Conservation (phyloP, 2,329 filamentous ascomycete species). For the Fusarium aywerte region DNA sequence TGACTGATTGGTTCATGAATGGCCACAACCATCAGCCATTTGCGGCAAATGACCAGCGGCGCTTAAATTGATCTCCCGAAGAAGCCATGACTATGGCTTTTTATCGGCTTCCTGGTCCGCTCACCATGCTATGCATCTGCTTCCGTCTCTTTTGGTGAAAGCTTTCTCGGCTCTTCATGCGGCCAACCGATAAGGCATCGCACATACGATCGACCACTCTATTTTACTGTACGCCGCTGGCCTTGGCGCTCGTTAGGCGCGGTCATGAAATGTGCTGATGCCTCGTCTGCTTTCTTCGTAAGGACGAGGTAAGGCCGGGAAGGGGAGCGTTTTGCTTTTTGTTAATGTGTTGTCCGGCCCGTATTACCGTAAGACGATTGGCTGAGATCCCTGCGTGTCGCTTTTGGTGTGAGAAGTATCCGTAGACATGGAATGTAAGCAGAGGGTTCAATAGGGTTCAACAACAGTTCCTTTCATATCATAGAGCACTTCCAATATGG, state of each 20-base stretch:
- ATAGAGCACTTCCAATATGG: not conserved
- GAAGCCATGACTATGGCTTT: not conserved
- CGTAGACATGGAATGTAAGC: not conserved
- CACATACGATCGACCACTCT: not conserved
- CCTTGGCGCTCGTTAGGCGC: conserved; percentile 6
- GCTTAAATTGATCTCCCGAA: conserved; percentile 5
- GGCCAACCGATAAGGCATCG: conserved; percentile 9
- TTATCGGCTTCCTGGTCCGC: conserved; percentile 33
- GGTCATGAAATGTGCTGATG: conserved; percentile 6
- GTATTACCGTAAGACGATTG: conserved; percentile 26
- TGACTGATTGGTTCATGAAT: not conserved
- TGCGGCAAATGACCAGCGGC: conserved; percentile 6
- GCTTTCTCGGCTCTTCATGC: conserved; percentile 10
- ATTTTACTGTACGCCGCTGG: not conserved
- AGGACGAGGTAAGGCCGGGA: conserved; percentile 6
- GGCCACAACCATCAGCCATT: conserved; percentile 2
- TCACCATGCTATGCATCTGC: not conserved
- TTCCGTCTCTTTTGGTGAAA: not conserved
- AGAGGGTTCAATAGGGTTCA: not conserved
- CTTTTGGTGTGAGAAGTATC: not conserved
- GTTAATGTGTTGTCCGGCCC: conserved; percentile 20
- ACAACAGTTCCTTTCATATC: not conserved
- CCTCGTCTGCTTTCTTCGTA: not conserved
- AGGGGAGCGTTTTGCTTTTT: not conserved
- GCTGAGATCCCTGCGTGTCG: conserved; percentile 14